Base-by-base conservation (phyloP, 495 filamentous ascomycete genomes). In the Cercophora sp. region DNA sequence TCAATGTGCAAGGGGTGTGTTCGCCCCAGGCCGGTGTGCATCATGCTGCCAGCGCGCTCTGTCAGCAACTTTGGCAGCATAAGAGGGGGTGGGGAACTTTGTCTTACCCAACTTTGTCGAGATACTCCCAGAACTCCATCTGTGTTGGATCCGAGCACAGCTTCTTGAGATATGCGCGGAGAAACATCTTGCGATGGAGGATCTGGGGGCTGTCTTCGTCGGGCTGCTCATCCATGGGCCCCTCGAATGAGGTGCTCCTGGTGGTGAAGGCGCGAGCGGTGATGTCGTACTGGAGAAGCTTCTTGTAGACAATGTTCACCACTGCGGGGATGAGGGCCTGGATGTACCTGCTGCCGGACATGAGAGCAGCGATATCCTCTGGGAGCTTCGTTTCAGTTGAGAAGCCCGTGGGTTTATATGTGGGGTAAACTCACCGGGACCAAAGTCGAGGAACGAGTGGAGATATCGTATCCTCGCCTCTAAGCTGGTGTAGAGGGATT, bases 281-380 rank as follows among this genome's bases (percentile, higher is more conserved):
- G 71, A 90, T 89, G 59, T 89, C 86, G 59, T 80, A 83, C 52
- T 83, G 78, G 18, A 90, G 71, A 4, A 90, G 75, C 61, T 90
- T 88, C 44, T 81, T 82, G 69, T 89, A 90, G n/a, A 89, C 84
- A 49, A 88, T 83, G 64, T 87, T 88, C 65, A 83, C 80, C 23
- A 83, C 72, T 9, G 80, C 84, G 0, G 86, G 86, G 42, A 88
- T 87, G 36, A 89, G 73, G 15, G 83, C 79, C 56, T 86, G 85
- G 67, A 89, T 82, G 69, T 88, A 87, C 62, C 86, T 87, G 44
- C 74, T 66, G 34, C 83, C 85, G n/a, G 72, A 66, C 6, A 74
- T 62, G 27, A 90, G 76, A 23, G 85, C 85, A 53, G 85, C 83
- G 54, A 85, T 76, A 61, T 90, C 86, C 45, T 70, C 85, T 87